Evolutionary conservation across 2,329 filamentous ascomycete species (phyloP).

Genomic region (Colletotrichum sp.): DNA sequence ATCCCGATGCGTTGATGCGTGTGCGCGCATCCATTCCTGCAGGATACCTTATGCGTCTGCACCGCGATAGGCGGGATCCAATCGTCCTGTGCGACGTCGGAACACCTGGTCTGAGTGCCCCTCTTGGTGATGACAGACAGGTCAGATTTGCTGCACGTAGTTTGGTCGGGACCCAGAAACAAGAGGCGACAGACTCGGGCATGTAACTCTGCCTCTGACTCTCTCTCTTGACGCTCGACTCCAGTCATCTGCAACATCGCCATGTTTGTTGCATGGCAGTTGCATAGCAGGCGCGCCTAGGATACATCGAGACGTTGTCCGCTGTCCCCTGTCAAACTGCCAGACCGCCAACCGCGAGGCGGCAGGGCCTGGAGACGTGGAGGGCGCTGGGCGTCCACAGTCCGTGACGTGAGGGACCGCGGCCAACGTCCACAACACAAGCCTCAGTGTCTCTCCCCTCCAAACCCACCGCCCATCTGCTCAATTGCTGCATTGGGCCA

Average conservation of each 20-base stretch:
- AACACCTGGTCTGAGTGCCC: slow-evolving; percentile 20
- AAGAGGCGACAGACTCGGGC: neutral
- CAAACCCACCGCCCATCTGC: slow-evolving; percentile 12
- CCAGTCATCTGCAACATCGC: neutral
- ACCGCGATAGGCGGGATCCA: slow-evolving; percentile 18
- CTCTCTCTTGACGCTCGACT: neutral
- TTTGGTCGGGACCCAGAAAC: neutral
- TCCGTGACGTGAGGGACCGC: neutral
- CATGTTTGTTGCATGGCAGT: neutral
- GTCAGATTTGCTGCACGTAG: neutral
- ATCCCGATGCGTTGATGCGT: slow-evolving; percentile 5
- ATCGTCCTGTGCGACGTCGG: slow-evolving; percentile 18
- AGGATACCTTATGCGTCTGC: slow-evolving; percentile 15
- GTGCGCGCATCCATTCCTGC: slow-evolving; percentile 4
- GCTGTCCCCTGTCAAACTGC: neutral
- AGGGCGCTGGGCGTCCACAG: neutral
- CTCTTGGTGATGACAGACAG: slow-evolving; percentile 16
- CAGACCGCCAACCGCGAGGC: neutral
- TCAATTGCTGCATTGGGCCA: slow-evolving; percentile 15
- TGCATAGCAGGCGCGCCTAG: neutral
- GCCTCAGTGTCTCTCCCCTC: neutral
- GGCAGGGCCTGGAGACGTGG: neutral
- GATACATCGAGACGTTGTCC: neutral
- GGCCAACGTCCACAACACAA: neutral
- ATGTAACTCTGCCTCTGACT: neutral